A percentile compares a stretch with the other conserved stretches of the same genome.
Evolutionary conservation across 2,329 filamentous ascomycete genomes (phyloP).

Genomic region (Ophiostoma montium): DNA sequence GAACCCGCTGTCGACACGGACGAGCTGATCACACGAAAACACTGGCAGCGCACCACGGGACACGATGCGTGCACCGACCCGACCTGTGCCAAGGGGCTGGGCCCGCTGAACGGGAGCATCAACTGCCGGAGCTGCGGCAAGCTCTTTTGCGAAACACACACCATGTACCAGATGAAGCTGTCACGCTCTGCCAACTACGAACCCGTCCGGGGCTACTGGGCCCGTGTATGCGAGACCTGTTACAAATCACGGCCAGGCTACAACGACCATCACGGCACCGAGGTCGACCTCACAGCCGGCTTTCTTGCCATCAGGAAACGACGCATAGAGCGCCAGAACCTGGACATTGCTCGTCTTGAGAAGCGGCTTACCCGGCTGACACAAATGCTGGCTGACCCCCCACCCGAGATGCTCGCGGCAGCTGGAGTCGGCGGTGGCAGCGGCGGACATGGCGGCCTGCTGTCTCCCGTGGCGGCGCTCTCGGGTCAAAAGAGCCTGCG

Average conservation of each 20-base stretch:
- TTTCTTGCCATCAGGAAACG: constrained; percentile 62
- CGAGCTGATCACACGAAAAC: constrained; percentile 70
- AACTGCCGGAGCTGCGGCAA: constrained; percentile 90
- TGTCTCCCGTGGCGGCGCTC: constrained; percentile 47
- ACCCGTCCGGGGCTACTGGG: constrained; percentile 82
- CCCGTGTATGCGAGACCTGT: constrained; percentile 94
- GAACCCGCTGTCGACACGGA: constrained; percentile 56
- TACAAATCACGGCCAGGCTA: constrained; percentile 95
- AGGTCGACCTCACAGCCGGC: constrained; percentile 55
- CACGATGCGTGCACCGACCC: constrained; percentile 80
- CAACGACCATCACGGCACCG: constrained; percentile 67
- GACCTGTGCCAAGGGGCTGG: constrained; percentile 65
- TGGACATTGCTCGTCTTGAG: constrained; percentile 82
- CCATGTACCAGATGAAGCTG: constrained; percentile 99
- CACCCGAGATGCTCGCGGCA: constrained; percentile 21
- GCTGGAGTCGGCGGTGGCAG: background rate
- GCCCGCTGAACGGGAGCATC: constrained; percentile 66
- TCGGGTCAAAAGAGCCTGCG: constrained; percentile 59
- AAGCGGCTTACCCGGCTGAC: constrained; percentile 87
- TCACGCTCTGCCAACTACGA: constrained; percentile 82
- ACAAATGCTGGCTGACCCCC: constrained; percentile 59
- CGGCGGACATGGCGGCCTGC: constrained; percentile 26
- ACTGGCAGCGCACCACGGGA: constrained; percentile 70
- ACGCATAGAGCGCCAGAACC: constrained; percentile 67
- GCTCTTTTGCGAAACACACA: constrained; percentile 93